Conservation (phyloP, 1,284 basidiomycete genomes). For the Lignosus rhinocerotis region DNA sequence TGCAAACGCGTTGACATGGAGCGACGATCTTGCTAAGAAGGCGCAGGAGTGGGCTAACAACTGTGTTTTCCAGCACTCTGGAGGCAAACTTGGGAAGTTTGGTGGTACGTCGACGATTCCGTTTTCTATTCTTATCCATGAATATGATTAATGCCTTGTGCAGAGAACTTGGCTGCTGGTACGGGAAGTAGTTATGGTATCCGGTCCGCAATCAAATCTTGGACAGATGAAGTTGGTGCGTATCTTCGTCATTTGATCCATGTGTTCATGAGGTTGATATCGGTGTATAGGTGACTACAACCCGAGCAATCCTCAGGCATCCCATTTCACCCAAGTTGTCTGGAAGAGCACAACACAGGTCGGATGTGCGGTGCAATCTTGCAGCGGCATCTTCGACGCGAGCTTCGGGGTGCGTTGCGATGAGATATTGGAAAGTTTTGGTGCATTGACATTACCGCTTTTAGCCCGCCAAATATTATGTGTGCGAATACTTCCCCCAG, state of each 20-base stretch:
- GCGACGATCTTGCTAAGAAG: constrained; percentile 48
- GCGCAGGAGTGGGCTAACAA: constrained; percentile 67
- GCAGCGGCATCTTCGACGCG: constrained; percentile 52
- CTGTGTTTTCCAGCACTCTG: constrained; percentile 65
- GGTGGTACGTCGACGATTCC: constrained; percentile 58
- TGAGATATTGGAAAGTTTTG: neutral
- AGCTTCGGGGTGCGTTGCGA: constrained; percentile 51
- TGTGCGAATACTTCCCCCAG: constrained; percentile 65
- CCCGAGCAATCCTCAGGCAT: constrained; percentile 52
- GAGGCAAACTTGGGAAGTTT: constrained; percentile 57
- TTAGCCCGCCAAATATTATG: constrained; percentile 54
- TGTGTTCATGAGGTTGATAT: neutral
- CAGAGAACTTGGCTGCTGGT: constrained; percentile 71
- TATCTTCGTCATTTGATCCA: neutral
- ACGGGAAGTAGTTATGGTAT: constrained; percentile 54
- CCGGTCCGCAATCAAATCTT: constrained; percentile 49
- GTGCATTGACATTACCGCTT: neutral
- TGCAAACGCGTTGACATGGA: constrained; percentile 60
- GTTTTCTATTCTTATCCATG: too few species aligned
- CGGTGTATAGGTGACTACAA: constrained; percentile 50
- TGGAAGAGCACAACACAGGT: constrained; percentile 67
- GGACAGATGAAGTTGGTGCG: constrained; percentile 59
- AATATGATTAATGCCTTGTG: too few species aligned
- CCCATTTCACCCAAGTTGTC: constrained; percentile 72
- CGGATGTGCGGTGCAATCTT: constrained; percentile 59